Base-by-base conservation (phyloP, 257 asterid genomes). In the Ilex aquifolium region DNA sequence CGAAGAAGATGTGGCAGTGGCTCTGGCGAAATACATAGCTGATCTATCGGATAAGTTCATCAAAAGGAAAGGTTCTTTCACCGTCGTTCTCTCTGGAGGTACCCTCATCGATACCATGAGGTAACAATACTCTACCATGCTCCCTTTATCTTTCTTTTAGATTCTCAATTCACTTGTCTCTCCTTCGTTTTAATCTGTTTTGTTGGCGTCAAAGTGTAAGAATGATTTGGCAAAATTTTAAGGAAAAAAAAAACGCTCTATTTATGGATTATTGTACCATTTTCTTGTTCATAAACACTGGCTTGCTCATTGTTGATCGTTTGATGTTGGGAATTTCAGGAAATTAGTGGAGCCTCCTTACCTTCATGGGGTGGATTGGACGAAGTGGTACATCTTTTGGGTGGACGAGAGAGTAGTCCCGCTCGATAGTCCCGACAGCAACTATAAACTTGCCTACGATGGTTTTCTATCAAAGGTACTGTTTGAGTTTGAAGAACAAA, bases 361-460 rank as follows among this genome's bases (percentile, higher is more conserved):
- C 31, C 71, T 61, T 69, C 88, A 79, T 2, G 63, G 80, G 5
- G 85, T 91, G 61, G 95, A 91, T 73, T 88, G 94, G 95, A 79
- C 95, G 42, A 88, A 85, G 71, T 91, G 97, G 95, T 74, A 75
- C 63, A 77, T 91, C 5, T 91, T 88, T 76, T 91, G 96, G 97
- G 80, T 85, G 66, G 97, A 91, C 51, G 96, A 91, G 77, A 76
- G 97, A 67, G 95, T 85, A 49, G 97, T 88, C 70, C 97, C 97
- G 48, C 72, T 79, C 27, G 84, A 76, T 74, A 63, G 74, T 62
- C 72, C 69, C 36, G 89, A 88, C 36, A 91, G 97, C 78, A 88
- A 91, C 72, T 91, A 84, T 67, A 78, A 82, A 71, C 85, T 91
- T 55, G 96, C 97, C 36, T 55, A 1, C 6, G 56, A 71, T 48